Percentiles rank a stretch among this genome's conserved stretches.
These are phyloP conservation scores for Mycena leptocephala DNA, from an alignment of 768 basidiomycete species.

Conservation along the genomic window DNA sequence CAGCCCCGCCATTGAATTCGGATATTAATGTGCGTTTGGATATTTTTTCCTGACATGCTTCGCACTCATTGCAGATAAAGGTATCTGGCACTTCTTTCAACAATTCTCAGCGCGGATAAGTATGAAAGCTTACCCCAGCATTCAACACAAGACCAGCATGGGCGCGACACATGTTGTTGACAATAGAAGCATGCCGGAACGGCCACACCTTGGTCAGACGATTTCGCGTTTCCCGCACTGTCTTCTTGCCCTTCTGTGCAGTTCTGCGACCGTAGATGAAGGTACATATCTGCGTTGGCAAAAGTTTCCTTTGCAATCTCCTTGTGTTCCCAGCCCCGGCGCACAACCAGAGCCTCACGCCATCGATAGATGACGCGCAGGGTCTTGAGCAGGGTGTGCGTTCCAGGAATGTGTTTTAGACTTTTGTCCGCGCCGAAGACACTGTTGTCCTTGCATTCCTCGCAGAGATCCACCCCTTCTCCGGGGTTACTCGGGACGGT, in stretches of 20 bases:
- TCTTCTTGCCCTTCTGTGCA: not conserved
- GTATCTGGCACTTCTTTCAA: not conserved
- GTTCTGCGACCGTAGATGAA: not conserved
- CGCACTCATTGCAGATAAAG: not conserved
- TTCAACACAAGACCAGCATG: constrained; percentile 4
- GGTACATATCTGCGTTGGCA: not conserved
- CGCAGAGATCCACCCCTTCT: constrained; percentile 1
- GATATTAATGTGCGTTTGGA: not conserved
- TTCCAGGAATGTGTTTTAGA: not conserved
- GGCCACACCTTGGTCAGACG: not conserved
- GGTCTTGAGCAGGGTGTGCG: not conserved
- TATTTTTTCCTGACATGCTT: not conserved
- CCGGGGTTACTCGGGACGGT: not conserved
- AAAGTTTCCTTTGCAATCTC: not conserved
- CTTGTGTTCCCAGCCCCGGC: not conserved
- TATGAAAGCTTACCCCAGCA: not conserved
- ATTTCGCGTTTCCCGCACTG: not conserved
- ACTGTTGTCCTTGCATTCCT: constrained; percentile 1
- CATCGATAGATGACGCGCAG: not conserved
- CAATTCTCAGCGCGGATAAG: not conserved
- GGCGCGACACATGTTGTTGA: not conserved
- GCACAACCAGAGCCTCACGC: not conserved
- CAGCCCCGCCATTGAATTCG: not conserved
- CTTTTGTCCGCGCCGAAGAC: not conserved
- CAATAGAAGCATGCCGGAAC: not conserved